These are phyloP conservation scores for Volutella citrinella DNA, from an alignment of 2,329 filamentous ascomycete genomes.

Conservation along the genomic window DNA sequence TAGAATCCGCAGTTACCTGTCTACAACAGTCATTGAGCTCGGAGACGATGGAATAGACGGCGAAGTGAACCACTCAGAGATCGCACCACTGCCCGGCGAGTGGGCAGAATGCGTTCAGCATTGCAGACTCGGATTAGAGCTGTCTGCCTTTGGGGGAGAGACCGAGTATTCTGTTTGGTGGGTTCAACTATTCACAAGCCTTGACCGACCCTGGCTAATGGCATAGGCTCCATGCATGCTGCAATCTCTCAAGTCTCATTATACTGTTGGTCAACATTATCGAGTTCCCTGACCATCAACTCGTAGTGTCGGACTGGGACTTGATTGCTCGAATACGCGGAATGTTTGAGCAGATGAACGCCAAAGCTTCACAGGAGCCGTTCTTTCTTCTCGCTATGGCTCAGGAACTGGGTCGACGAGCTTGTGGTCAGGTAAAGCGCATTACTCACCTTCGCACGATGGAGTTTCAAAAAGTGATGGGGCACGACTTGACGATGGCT, in stretches of 20 bases:
- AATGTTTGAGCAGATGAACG: slow-evolving; percentile 1
- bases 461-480: too few relatives aligned
- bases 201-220: neutral
- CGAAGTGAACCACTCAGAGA: slow-evolving; percentile 6
- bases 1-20: slow-evolving; percentile 12
- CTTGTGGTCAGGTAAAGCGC: slow-evolving; percentile 13
- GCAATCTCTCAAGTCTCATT: slow-evolving; percentile 12
- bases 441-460: neutral
- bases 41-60: slow-evolving; percentile 9
- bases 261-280: slow-evolving; percentile 20
- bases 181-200: neutral
- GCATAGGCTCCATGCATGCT: slow-evolving; percentile 16
- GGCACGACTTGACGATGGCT: too few relatives aligned
- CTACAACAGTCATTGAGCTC: slow-evolving; percentile 14
- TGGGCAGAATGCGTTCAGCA: slow-evolving; percentile 17
- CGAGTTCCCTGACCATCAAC: slow-evolving; percentile 13
- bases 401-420: slow-evolving; percentile 13
- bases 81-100: slow-evolving; percentile 13
- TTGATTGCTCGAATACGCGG: slow-evolving; percentile 9
- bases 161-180: slow-evolving; percentile 19
- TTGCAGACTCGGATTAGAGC: slow-evolving; percentile 10
- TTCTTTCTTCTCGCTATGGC: slow-evolving; percentile 11
- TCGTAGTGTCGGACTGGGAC: slow-evolving; percentile 1
- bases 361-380: slow-evolving; percentile 3
- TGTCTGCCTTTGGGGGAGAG: slow-evolving; percentile 1